Evolutionary conservation across 2,329 filamentous ascomycete genomes (phyloP), one percentile per base, ranked within the genome.

Genomic region (Capronia coronata): DNA sequence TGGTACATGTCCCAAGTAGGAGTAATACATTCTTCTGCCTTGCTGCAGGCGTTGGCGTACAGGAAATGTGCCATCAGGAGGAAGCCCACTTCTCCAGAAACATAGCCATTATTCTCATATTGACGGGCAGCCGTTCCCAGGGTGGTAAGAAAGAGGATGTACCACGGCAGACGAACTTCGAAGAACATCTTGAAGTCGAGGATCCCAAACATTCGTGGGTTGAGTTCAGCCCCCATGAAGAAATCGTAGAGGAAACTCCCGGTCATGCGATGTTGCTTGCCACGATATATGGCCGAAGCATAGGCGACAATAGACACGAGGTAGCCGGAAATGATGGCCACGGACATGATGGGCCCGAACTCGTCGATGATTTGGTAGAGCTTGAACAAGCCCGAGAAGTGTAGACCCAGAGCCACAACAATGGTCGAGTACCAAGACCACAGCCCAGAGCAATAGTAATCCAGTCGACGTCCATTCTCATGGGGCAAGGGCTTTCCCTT

Each of bases 1-100:
- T 88, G 91, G 75, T 94, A 94, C 84, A 95, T 94, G 63, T 95
- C 89, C 82, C 89, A 95, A 43, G 87, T 93, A 7, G 86, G 86
- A 51, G 88, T 79, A 67, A 95, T 95, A 65, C 88, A 79, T 70
- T 95, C 87, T 70, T 95, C 89, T 41, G 86, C 90, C 73, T 95
- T 95, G 60, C 84, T 82, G 73, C 89, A 95, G 46, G 89, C 88
- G 67, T 94, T 93, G 64, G 88, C 87, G 63, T 95, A 95, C 39
- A 95, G 77, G 70, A 85, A 95, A 70, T 94, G 88, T 1, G 89
- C 90, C 79, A 95, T 83, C 58, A 94, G 71, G 37, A 95, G 71
- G 72, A 95, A 93, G 55, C 77, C 74, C 46, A 93, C 84, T 67
- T 95, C 87, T n/a, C 82, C 83, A 29, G 85, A 86, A 18, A 95